Base-by-base conservation (phyloP, 1,284 basidiomycete species). In the Exobasidium cylindrosporum region DNA sequence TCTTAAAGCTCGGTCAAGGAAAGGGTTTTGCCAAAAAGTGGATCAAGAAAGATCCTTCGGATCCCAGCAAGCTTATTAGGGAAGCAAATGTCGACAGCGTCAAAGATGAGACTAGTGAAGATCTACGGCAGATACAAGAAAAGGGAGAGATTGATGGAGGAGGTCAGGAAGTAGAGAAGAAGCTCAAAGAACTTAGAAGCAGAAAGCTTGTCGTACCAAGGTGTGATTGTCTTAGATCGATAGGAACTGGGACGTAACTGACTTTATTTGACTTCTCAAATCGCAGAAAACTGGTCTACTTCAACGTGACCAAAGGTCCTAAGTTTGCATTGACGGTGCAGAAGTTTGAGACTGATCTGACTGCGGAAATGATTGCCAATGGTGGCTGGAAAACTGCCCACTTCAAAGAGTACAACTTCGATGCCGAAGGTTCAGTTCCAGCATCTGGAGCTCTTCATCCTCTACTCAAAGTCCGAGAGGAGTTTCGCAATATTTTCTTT, bases 341-440 rank as follows among this genome's bases (percentile, higher is more conserved):
- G 60, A 97, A 96, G 82, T 89, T 89, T n/a, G 95, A 98, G 82
- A 98, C 96, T 11, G 96, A 98, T 82, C 84, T 99, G 57, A 97
- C 95, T 0, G 89, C 87, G 6, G 96, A 99, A 65, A 95, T 98
- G 90, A 84, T 99, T 50, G 85, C 88, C 67, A 90, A 89, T 17
- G 77, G 77, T 21, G 60, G 65, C 43, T 79, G 77, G 77, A 70
- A 75, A 58, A 58, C 60, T 55, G 73, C 71, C 0, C 66, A 70
- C 1, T 98, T 93, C 86, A 99, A 99, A 80, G 93, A 94, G 81
- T 99, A 98, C 84, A 99, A 99, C 83, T 98, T 98, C 77, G 92
- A 97, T 74, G 95, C 96, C 0, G 92, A 94, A 70, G 96, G 96
- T 64, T 86, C 89, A 44, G 89, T 89, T 3, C 89, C 93, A 2